Evolutionary conservation across 768 basidiomycete species (phyloP), one percentile per base, ranked within the genome.

Genomic region (Sarcodon sp.): DNA sequence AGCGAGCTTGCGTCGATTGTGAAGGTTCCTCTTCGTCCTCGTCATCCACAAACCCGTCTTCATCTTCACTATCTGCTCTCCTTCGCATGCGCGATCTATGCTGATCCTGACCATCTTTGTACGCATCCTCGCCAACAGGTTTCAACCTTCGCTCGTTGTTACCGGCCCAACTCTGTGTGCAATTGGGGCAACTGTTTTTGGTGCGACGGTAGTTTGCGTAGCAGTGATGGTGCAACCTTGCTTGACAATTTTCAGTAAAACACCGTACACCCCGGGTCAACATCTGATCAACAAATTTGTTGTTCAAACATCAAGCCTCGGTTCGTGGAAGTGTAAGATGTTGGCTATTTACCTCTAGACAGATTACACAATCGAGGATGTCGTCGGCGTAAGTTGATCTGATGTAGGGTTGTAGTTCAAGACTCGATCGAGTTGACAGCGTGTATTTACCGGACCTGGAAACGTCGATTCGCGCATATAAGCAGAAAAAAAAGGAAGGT

Each of bases 401-500:
- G 51, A 93, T 72, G 57, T 91, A 93, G 0, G 74, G 70, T 2
- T 66, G 63, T 6, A 93, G 77, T 58, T 92, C 90, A 15, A 87
- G 64, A 13, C 87, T 61, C 0, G 87, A 72, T 8, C 90, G 84
- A 1, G 78, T 70, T 2, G 86, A 83, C 3, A 92, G 73, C 7
- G 84, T 79, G 56, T 87, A 89, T 7, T 86, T 76, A 21, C 83
- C 85, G 75, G 56, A 47, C 47, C 51, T 54, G 50, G 3, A 37
- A n/a, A 38, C 9, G 50, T 12, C 53, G 37, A 44, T n/a, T 12
- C 9, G 4, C n/a, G 15, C 35, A 36, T 44, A 35, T 6, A n/a
- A 13, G 11, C 9, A 34, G 15, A n/a, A 6, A 13, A 6, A 13
- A 8, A 9, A 6, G 32, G 11, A 16, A 38, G 7, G 16, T 13